Evolutionary conservation across 371 early-diverging fungal genomes (phyloP), one percentile per base, ranked within the genome.

Genomic region (Rhizopus microsporus): DNA sequence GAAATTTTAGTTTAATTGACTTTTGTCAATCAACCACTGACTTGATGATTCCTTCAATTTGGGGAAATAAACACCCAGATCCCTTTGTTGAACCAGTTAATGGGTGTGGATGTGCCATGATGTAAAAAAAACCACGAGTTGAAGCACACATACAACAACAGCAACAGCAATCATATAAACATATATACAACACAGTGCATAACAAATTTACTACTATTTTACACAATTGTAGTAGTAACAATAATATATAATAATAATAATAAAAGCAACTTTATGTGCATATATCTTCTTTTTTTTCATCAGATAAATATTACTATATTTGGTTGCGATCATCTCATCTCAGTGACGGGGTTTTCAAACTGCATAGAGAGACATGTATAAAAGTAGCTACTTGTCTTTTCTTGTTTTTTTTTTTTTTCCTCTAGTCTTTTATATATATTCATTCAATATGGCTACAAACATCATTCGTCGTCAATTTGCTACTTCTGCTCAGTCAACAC

Each of bases 11-110:
- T 37, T 65, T 83, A 44, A 81, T 83, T 61, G 57, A 73, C 33
- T 78, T 77, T 62, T 85, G 86, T 51, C 72, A 75, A 60, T 54
- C 52, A 40, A 81, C 72, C 49, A 62, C 70, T 37, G 93, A 93
- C 71, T 76, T 80, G 35, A 71, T 93, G 34, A 65, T 93, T 53
- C 92, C 92, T 13, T 88, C 86, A 5, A 75, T 91, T 37, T 93
- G 93, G 93, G 93, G 94, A 13, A 87, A 86, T 60, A 85, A 85
- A 63, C 75, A 83, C 33, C 86, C 92, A 44, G 92, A 93, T 69
- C 93, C 93, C 33, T 93, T 87, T 72, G 83, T 82, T 44, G 77
- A 80, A 69, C 65, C 51, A 39, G 39, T 49, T 40, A 54, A 50
- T 43, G 50, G 59, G 43, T 47, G 63, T 31, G 62, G 69, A 23